phyloP scores from a whole-genome alignment of 495 filamentous ascomycete genomes.

The Letharia lupina region DNA sequence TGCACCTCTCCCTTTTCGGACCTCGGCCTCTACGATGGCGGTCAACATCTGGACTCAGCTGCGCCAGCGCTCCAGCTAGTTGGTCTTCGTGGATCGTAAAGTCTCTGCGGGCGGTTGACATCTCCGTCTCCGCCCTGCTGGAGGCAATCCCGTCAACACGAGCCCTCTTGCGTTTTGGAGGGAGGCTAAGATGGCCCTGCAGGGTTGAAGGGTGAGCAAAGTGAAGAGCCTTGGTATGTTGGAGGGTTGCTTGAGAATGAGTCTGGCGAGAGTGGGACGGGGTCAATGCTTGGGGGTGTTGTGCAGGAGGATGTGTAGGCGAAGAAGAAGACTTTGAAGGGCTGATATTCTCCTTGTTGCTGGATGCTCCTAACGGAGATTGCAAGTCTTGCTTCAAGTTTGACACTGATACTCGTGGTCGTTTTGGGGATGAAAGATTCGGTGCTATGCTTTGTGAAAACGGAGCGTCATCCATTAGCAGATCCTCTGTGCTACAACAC shows the following conservation, averaged over 20 bases:
- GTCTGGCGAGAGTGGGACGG: slow-evolving; percentile 7
- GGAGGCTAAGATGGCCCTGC: slow-evolving; percentile 11
- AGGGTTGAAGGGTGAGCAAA: slow-evolving; percentile 11
- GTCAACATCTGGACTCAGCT: slow-evolving; percentile 23
- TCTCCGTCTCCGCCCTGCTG: background rate
- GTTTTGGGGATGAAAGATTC: background rate
- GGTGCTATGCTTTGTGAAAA: background rate
- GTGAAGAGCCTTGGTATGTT: background rate
- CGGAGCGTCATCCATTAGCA: background rate
- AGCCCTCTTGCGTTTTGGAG: slow-evolving; percentile 14
- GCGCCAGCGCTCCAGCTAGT: slow-evolving; percentile 5
- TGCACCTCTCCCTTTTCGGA: slow-evolving; percentile 22
- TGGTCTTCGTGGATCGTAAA: slow-evolving; percentile 18
- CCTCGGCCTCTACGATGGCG: slow-evolving; percentile 19
- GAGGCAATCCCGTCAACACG: background rate
- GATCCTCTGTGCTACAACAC: background rate
- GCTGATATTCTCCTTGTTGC: slow-evolving; percentile 21
- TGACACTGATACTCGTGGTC: background rate
- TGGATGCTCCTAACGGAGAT: slow-evolving; percentile 6
- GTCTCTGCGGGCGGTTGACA: background rate
- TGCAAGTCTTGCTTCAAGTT: background rate
- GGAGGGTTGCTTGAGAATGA: background rate
- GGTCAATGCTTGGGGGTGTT: background rate
- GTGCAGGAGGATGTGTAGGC: background rate
- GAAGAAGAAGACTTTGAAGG: slow-evolving; percentile 6